phyloP scores from a whole-genome alignment of 257 asterid genomes.

The Solanum raphanifolium region DNA sequence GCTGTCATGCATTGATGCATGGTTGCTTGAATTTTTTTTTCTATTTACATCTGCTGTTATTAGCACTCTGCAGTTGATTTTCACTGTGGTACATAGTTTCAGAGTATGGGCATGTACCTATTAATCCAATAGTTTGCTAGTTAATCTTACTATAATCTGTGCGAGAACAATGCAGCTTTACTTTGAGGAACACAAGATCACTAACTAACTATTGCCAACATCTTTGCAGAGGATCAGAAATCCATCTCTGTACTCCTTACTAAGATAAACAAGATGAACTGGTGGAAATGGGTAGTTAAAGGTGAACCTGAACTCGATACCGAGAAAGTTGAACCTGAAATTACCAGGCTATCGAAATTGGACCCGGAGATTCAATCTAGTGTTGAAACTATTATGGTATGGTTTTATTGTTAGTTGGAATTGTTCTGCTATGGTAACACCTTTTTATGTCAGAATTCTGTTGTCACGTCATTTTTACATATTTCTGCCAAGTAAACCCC shows the following conservation, averaged over 20 bases:
- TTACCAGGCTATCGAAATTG: slow-evolving; percentile 51
- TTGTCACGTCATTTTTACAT: not conserved
- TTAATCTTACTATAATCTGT: not conserved
- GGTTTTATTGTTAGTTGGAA: not conserved
- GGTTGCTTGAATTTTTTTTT: not conserved
- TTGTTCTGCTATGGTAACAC: not conserved
- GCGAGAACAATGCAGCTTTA: not conserved
- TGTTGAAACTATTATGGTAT: slow-evolving; percentile 79
- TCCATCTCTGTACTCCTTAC: slow-evolving; percentile 61
- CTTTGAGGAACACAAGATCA: not conserved
- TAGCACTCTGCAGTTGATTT: not conserved
- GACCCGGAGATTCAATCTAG: slow-evolving; percentile 70
- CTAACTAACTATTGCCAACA: not conserved
- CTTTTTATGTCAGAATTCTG: not conserved
- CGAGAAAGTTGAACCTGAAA: slow-evolving; percentile 72
- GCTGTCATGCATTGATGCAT: not conserved
- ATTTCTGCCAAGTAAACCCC: not conserved
- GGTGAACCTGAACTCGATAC: slow-evolving; percentile 77
- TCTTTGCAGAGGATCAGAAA: slow-evolving; percentile 62
- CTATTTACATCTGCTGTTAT: not conserved
- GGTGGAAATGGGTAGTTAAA: slow-evolving; percentile 83
- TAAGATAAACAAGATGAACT: slow-evolving; percentile 66
- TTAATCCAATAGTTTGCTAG: not conserved
- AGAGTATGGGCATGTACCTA: not conserved
- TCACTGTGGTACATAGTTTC: not conserved